These are phyloP conservation scores for Auriculariales sp. DNA, from an alignment of 768 basidiomycete genomes.

Conservation along the genomic window DNA sequence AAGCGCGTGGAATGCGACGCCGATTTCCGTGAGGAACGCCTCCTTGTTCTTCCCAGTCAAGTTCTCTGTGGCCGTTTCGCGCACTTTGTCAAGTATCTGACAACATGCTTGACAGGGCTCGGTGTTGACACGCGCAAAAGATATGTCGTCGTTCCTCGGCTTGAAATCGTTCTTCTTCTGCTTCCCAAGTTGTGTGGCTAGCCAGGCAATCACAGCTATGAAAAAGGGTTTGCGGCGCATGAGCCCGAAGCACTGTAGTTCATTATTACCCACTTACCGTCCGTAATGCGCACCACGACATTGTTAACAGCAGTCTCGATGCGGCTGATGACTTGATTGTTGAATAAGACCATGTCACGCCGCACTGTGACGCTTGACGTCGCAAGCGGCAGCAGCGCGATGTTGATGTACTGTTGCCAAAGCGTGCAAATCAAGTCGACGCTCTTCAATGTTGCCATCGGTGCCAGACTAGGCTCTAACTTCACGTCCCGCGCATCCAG, in stretches of 20 bases:
- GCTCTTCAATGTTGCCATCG: constrained; percentile 46
- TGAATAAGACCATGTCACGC: constrained; percentile 86
- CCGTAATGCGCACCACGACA: constrained; percentile 66
- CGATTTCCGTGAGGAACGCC: constrained; percentile 83
- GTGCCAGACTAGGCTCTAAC: constrained; percentile 60
- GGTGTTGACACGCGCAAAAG: constrained; percentile 87
- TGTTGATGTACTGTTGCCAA: constrained; percentile 92
- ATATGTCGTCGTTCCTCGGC: constrained; percentile 88
- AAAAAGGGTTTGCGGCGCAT: not conserved
- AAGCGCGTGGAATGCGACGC: constrained; percentile 83
- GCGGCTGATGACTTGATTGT: constrained; percentile 72
- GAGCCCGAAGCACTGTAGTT: not conserved
- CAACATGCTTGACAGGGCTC: constrained; percentile 84
- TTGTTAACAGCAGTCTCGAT: constrained; percentile 73
- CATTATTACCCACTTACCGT: too few species aligned
- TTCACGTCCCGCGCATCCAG: constrained; percentile 64
- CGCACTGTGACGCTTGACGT: constrained; percentile 74
- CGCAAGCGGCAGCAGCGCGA: constrained; percentile 78
- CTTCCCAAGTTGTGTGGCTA: constrained; percentile 63
- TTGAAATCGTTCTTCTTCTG: constrained; percentile 97
- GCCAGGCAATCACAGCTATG: constrained; percentile 58
- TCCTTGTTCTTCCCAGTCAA: constrained; percentile 90
- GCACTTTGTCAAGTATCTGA: constrained; percentile 68
- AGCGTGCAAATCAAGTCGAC: constrained; percentile 86
- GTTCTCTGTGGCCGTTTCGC: constrained; percentile 57